phyloP scores from a whole-genome alignment of 192 early-diverging fungal genomes.

The Obelidium mucronatum region DNA sequence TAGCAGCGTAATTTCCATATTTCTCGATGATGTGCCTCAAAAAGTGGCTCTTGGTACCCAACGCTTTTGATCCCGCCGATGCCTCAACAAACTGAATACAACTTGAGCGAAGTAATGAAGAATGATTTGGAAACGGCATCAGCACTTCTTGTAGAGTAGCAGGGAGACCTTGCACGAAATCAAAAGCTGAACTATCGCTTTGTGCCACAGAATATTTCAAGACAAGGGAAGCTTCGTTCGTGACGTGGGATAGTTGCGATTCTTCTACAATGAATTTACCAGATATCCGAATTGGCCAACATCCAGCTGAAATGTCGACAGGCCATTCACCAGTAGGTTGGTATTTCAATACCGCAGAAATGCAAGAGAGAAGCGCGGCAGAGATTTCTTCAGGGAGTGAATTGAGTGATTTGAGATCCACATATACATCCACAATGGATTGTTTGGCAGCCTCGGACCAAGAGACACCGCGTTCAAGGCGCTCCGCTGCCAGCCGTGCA shows the following conservation, averaged over 20 bases:
- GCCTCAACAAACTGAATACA: constrained; percentile 18
- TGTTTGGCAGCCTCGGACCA: constrained; percentile 25
- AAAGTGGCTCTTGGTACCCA: neutral
- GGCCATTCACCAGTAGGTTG: neutral
- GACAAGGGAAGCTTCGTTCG: constrained; percentile 62
- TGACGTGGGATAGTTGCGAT: constrained; percentile 59
- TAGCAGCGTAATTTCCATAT: neutral
- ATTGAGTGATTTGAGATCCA: neutral
- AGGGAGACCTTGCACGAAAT: neutral
- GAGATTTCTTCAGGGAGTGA: constrained; percentile 10
- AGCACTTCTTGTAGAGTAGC: neutral
- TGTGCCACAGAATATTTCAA: constrained; percentile 30
- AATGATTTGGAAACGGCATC: neutral
- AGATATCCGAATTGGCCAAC: constrained; percentile 28
- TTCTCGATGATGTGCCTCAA: neutral
- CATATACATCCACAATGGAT: constrained; percentile 18
- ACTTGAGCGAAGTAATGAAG: neutral
- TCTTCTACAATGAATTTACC: constrained; percentile 64
- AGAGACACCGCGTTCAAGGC: constrained; percentile 38
- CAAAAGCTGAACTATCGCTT: too few species aligned
- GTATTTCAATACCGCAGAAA: neutral
- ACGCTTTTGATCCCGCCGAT: neutral
- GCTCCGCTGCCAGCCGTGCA: constrained; percentile 32
- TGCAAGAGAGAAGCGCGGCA: neutral
- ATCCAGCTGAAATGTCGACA: constrained; percentile 1